Evolutionary conservation across 768 basidiomycete species (phyloP), one percentile per base, ranked within the genome.

Genomic region (Calocybe indica): DNA sequence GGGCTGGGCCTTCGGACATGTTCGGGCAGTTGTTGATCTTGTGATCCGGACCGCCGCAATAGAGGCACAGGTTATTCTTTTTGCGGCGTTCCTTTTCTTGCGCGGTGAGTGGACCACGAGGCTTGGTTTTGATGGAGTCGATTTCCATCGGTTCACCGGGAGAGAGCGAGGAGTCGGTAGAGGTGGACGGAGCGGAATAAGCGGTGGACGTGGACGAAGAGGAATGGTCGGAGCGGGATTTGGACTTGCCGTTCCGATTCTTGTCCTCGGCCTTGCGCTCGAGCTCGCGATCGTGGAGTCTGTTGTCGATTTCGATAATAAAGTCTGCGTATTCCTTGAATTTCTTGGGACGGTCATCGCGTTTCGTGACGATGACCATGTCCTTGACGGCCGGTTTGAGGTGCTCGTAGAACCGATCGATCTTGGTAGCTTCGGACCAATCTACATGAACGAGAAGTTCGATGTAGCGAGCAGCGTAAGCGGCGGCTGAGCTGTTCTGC

Each of bases 101-200:
- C 3, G 51, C 30, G 0, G 64, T 60, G 42, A 72, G 56, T 6
- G 53, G 61, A 9, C 62, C 61, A 29, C 57, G 57, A 32, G 46
- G 47, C 30, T 14, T 30, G 14, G 55, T 53, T 12, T 46, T 36
- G 5, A 58, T 47, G 14, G 60, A 56, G 38, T 66, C 61, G 33
- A 69, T 52, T n/a, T 66, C 62, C 66, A 66, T 66, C 6, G 65
- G 60, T 15, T 58, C 55, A 43, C 56, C 51, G n/a, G n/a, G n/a
- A n/a, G n/a, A n/a, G n/a, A n/a, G 36, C 49, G 50, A 35, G 48
- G 52, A 43, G 22, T 52, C 45, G 35, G 51, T 35, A 12, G 53
- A 45, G 31, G 49, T n/a, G 31, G 42, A 10, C 32, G 46, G 47
- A 36, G 15, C 14, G 13, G 46, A 38, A 39, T 28, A 28, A 30